These are phyloP conservation scores for Somion occarium DNA, from an alignment of 1,284 basidiomycete genomes.

Conservation along the genomic window DNA sequence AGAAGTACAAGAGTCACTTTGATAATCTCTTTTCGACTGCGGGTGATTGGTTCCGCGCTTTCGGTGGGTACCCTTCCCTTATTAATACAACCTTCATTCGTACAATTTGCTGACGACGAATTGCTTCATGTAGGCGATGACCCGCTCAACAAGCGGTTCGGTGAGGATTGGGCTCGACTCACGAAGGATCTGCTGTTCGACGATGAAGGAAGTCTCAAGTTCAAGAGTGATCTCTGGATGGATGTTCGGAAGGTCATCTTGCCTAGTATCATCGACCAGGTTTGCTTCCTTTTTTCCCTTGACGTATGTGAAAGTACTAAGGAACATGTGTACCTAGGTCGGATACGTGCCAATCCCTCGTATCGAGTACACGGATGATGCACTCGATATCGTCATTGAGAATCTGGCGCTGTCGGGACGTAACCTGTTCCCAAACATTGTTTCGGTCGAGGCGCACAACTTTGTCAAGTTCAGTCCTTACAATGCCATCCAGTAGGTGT, in stretches of 20 bases:
- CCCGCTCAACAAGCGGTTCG: slow-evolving; percentile 77
- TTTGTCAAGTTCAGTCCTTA: slow-evolving; percentile 80
- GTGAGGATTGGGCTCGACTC: slow-evolving; percentile 79
- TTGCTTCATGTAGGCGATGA: slow-evolving; percentile 64
- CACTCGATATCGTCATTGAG: slow-evolving; percentile 88
- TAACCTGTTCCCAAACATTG: slow-evolving; percentile 78
- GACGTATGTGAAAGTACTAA: not conserved
- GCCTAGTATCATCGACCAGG: slow-evolving; percentile 72
- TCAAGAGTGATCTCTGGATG: slow-evolving; percentile 87
- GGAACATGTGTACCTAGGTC: slow-evolving; percentile 36
- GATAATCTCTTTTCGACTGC: slow-evolving; percentile 74
- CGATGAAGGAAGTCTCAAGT: slow-evolving; percentile 75
- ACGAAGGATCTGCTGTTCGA: slow-evolving; percentile 56
- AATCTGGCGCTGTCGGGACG: slow-evolving; percentile 86
- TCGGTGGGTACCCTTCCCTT: slow-evolving; percentile 28
- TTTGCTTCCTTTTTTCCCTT: slow-evolving; percentile 23
- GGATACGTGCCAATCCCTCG: slow-evolving; percentile 91
- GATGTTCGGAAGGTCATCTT: slow-evolving; percentile 83
- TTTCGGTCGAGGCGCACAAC: slow-evolving; percentile 82
- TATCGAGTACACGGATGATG: slow-evolving; percentile 86
- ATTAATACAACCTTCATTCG: no score
- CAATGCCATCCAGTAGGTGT: slow-evolving; percentile 33
- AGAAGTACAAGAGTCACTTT: slow-evolving; percentile 83
- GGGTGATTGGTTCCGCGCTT: slow-evolving; percentile 75
- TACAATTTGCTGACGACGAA: not conserved